These are phyloP conservation scores for Neolentinus lepideus DNA, from an alignment of 1,284 basidiomycete genomes.

Conservation along the genomic window DNA sequence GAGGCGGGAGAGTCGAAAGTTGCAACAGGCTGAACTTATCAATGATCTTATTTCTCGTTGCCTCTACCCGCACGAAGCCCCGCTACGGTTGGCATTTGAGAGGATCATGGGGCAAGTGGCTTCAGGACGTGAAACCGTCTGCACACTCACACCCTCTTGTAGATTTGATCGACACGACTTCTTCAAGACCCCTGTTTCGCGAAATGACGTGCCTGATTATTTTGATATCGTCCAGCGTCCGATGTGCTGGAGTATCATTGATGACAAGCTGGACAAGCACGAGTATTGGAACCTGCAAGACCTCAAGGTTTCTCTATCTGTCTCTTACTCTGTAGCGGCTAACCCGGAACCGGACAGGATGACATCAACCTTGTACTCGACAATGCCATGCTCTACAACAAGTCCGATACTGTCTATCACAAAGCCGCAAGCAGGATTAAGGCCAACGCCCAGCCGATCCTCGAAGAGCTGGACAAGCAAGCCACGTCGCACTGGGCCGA, in stretches of 20 bases:
- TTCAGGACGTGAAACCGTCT: slow-evolving; percentile 1
- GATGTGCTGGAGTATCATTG: slow-evolving; percentile 87
- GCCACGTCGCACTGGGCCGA: slow-evolving; percentile 12
- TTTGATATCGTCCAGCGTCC: slow-evolving; percentile 82
- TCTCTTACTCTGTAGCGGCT: neutral
- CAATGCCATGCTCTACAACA: slow-evolving; percentile 90
- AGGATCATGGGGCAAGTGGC: slow-evolving; percentile 60
- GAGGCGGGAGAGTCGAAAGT: slow-evolving; percentile 83
- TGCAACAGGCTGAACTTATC: slow-evolving; percentile 65
- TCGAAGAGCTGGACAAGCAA: slow-evolving; percentile 49
- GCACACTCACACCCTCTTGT: slow-evolving; percentile 7
- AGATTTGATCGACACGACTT: slow-evolving; percentile 73
- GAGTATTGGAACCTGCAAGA: slow-evolving; percentile 70
- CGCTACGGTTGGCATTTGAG: slow-evolving; percentile 62
- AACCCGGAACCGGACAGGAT: slow-evolving; percentile 38
- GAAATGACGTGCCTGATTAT: slow-evolving; percentile 84
- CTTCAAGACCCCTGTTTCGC: slow-evolving; percentile 81
- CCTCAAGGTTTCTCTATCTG: slow-evolving; percentile 56
- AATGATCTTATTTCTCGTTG: slow-evolving; percentile 58
- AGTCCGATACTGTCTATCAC: slow-evolving; percentile 65
- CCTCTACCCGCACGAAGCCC: slow-evolving; percentile 62
- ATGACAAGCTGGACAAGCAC: slow-evolving; percentile 70
- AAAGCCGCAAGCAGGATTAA: slow-evolving; percentile 70
- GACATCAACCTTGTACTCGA: slow-evolving; percentile 80
- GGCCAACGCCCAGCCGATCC: slow-evolving; percentile 46